These are phyloP conservation scores for Apostasia ramifera DNA, from an alignment of 106 monocot genomes.

Conservation along the genomic window DNA sequence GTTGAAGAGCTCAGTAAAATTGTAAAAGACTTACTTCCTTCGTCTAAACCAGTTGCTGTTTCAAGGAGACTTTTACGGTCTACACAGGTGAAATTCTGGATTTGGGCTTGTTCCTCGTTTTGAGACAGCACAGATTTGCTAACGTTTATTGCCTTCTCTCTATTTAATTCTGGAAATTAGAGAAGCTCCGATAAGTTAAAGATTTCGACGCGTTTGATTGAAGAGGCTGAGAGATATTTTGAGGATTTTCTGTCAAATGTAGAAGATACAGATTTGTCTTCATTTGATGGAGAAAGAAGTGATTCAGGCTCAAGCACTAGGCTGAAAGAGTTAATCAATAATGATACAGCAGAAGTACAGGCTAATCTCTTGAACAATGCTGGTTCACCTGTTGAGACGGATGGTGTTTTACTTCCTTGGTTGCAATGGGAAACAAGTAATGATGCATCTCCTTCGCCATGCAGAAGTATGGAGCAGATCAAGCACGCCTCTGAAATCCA, in stretches of 20 bases:
- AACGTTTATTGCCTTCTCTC: not conserved
- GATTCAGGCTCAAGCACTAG: constrained; percentile 66
- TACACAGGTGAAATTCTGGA: constrained; percentile 43
- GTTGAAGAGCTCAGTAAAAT: constrained; percentile 74
- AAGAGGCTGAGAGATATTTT: constrained; percentile 92
- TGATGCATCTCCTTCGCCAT: constrained; percentile 33
- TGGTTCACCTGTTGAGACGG: constrained; percentile 35
- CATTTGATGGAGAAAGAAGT: constrained; percentile 94
- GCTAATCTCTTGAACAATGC: constrained; percentile 15
- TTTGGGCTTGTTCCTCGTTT: not conserved
- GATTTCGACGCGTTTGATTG: constrained; percentile 62
- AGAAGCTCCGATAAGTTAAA: constrained; percentile 56
- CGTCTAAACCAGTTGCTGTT: constrained; percentile 24
- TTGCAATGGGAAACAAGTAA: constrained; percentile 88
- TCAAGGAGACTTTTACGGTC: constrained; percentile 30
- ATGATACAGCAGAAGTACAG: constrained; percentile 23
- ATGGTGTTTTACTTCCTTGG: constrained; percentile 91
- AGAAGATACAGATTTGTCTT: constrained; percentile 94
- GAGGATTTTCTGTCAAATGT: constrained; percentile 93
- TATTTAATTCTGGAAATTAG: constrained; percentile 20
- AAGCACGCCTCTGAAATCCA: not conserved
- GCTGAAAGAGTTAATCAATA: constrained; percentile 9
- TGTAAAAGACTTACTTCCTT: constrained; percentile 66
- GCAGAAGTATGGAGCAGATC: constrained; percentile 24
- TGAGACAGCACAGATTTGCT: not conserved